Evolutionary conservation across 2,329 filamentous ascomycete species (phyloP).

Genomic region (Zymoseptoria pseudotritici): DNA sequence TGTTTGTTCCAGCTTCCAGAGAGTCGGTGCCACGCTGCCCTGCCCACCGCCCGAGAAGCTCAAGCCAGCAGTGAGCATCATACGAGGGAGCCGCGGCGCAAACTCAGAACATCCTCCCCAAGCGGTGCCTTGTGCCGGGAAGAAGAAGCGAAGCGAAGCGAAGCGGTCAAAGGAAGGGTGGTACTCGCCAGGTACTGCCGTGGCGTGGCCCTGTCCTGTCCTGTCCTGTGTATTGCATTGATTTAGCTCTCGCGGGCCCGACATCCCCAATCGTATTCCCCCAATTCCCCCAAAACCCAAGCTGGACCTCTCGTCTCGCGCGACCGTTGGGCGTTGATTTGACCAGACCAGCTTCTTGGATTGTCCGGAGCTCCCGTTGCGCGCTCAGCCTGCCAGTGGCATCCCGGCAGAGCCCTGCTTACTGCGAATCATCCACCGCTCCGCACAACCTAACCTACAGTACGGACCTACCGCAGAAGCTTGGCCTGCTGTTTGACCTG

Average conservation of each 20-base stretch:
- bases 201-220: too few species aligned
- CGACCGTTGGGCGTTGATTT: not conserved
- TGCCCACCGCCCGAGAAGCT: not conserved
- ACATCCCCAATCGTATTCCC: conserved; percentile 1
- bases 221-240: too few species aligned
- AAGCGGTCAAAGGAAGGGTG: not conserved
- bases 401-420: conserved; percentile 6
- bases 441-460: not conserved
- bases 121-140: not conserved
- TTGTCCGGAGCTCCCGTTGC: not conserved
- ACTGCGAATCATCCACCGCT: conserved; percentile 8
- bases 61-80: not conserved
- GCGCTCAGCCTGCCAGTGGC: conserved; percentile 3
- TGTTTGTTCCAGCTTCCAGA: not conserved
- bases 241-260: conserved; percentile 2
- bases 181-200: not conserved
- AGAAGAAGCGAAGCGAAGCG: too few species aligned
- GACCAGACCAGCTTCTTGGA: not conserved
- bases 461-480: conserved; percentile 5
- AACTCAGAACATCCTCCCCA: not conserved
- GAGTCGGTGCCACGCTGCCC: not conserved
- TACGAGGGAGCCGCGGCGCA: not conserved
- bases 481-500: conserved; percentile 10
- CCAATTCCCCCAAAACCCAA: not conserved
- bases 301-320: not conserved